Percentiles rank a stretch among this genome's conserved stretches.
These are phyloP conservation scores for Platismatia glauca DNA, from an alignment of 495 filamentous ascomycete genomes.

Conservation along the genomic window DNA sequence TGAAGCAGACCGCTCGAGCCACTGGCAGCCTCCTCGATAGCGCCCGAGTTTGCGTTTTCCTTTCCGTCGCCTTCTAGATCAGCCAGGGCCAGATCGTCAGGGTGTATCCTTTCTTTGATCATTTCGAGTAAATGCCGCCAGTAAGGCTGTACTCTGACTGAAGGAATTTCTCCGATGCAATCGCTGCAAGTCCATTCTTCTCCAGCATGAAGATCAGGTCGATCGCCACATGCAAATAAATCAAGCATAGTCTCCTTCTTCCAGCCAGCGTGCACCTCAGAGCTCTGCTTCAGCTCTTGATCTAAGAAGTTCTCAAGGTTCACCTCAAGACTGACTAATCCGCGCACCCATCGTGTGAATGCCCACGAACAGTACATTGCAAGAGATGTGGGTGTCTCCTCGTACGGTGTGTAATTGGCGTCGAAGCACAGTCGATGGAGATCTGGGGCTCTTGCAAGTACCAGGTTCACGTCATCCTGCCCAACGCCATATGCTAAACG, in stretches of 20 bases:
- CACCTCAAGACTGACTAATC: not conserved
- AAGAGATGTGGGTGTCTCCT: slow-evolving; percentile 4
- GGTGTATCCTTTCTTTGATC: not conserved
- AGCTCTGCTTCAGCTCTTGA: not conserved
- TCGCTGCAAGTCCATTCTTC: not conserved
- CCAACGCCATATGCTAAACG: not conserved
- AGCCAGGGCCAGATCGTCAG: not conserved
- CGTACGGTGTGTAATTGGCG: not conserved
- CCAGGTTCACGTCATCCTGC: not conserved
- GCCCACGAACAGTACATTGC: slow-evolving; percentile 2
- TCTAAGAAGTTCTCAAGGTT: not conserved
- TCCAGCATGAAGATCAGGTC: not conserved
- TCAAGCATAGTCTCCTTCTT: not conserved
- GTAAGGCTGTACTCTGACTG: not conserved
- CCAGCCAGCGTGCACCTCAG: not conserved
- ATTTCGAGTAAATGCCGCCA: not conserved
- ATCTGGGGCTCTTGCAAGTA: not conserved
- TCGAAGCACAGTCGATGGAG: not conserved
- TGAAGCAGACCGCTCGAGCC: not conserved
- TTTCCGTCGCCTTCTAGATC: not conserved
- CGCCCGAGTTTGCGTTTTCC: not conserved
- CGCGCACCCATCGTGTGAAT: not conserved
- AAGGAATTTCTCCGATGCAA: not conserved
- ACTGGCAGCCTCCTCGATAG: not conserved
- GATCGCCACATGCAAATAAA: not conserved